Conservation (phyloP, 192 early-diverging fungal genomes). For the Haplosporangium gracile region DNA sequence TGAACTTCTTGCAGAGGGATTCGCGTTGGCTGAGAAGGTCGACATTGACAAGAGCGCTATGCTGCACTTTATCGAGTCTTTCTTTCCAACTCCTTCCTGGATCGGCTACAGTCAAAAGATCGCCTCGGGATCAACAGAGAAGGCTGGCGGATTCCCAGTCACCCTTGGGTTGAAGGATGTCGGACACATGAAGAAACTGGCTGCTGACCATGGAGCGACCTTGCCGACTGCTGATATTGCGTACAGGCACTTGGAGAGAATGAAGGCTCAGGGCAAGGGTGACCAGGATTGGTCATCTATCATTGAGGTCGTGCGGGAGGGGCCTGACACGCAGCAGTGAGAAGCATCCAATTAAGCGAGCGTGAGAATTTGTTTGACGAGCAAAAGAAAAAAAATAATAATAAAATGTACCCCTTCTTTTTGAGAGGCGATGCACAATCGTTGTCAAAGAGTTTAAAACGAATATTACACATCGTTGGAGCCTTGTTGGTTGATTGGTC, state of each 20-base stretch:
- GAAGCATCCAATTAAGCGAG: too few relatives aligned
- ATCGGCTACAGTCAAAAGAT: slow-evolving; percentile 63
- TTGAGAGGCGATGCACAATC: too few relatives aligned
- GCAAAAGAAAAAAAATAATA: background rate
- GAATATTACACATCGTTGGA: too few relatives aligned
- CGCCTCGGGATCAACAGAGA: slow-evolving; percentile 34
- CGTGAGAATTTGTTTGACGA: too few relatives aligned
- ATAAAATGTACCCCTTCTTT: background rate
- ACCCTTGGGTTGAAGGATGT: slow-evolving; percentile 60
- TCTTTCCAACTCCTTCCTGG: slow-evolving; percentile 61
- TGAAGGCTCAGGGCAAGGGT: slow-evolving; percentile 8
- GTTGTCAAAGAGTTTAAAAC: too few relatives aligned
- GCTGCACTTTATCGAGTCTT: slow-evolving; percentile 60
- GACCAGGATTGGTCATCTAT: slow-evolving; percentile 31
- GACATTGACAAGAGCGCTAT: slow-evolving; percentile 65
- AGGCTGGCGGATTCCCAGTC: slow-evolving; percentile 55
- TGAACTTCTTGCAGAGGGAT: slow-evolving; percentile 73
- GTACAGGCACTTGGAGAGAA: slow-evolving; percentile 5
- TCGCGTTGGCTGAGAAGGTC: slow-evolving; percentile 66
- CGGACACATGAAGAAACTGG: slow-evolving; percentile 53
- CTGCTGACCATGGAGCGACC: slow-evolving; percentile 29
- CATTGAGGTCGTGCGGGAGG: slow-evolving; percentile 5
- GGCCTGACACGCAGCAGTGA: background rate
- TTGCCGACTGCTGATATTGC: slow-evolving; percentile 53
- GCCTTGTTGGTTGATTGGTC: too few relatives aligned